phyloP scores from a whole-genome alignment of 208 protist species.

The Leishmania braziliensis region DNA sequence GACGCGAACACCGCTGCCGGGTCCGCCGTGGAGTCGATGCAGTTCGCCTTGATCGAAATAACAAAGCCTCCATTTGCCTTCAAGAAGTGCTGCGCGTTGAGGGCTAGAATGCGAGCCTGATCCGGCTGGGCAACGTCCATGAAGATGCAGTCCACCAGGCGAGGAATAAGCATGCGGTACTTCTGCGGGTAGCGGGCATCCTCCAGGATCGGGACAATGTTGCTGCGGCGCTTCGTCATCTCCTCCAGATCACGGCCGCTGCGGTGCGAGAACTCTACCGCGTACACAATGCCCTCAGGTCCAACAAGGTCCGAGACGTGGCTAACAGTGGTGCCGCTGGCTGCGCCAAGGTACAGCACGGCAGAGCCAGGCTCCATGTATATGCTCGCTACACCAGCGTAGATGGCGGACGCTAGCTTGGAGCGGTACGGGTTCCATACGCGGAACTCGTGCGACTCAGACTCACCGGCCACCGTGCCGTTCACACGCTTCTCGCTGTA shows the following conservation, averaged over 20 bases:
- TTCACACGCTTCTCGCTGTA: slow-evolving; percentile 99
- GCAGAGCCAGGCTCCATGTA: slow-evolving; percentile 98
- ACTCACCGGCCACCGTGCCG: slow-evolving; percentile 70
- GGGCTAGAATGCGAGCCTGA: slow-evolving; percentile 99
- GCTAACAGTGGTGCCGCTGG: slow-evolving; percentile 99
- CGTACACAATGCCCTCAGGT: slow-evolving; percentile 98
- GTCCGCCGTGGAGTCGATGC: slow-evolving; percentile 99
- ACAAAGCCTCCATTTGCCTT: slow-evolving; percentile 99
- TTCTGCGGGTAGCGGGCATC: slow-evolving; percentile 99
- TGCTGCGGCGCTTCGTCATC: slow-evolving; percentile 99
- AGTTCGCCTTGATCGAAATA: slow-evolving; percentile 99
- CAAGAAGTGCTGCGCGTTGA: slow-evolving; percentile 99
- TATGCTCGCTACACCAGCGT: slow-evolving; percentile 98
- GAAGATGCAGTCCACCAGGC: slow-evolving; percentile 99
- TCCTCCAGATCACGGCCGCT: slow-evolving; percentile 99
- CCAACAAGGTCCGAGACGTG: slow-evolving; percentile 99
- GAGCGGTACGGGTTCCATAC: slow-evolving; percentile 99
- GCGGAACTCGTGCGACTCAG: slow-evolving; percentile 98
- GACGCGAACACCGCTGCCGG: slow-evolving; percentile 97
- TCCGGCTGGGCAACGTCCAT: slow-evolving; percentile 99
- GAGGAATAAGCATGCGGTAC: slow-evolving; percentile 99
- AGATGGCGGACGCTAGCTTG: slow-evolving; percentile 99
- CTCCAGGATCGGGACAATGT: slow-evolving; percentile 99
- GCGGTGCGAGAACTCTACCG: slow-evolving; percentile 99
- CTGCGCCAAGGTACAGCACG: slow-evolving; percentile 99